Evolutionary conservation across 75 land plant species (phyloP).

Genomic region (Chamaecyparis obtusa): DNA sequence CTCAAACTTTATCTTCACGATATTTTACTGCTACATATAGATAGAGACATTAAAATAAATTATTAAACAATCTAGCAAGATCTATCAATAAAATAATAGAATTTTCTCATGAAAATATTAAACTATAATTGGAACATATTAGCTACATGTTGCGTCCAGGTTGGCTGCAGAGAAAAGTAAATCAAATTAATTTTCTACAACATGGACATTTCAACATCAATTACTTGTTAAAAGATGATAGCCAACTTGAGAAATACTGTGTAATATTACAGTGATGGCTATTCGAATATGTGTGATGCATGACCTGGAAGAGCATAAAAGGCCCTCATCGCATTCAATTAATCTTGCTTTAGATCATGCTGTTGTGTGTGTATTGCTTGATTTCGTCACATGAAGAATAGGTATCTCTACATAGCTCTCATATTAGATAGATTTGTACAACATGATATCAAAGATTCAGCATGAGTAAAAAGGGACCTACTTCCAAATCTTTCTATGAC

Average conservation of each 20-base stretch:
- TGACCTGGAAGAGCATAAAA: neutral
- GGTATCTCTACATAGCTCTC: neutral
- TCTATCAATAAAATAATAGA: too few relatives aligned
- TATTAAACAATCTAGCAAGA: neutral
- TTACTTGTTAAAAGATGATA: neutral
- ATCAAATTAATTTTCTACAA: neutral
- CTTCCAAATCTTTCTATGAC: neutral
- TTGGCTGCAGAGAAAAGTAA: neutral
- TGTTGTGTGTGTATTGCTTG: neutral
- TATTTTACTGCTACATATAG: too few relatives aligned
- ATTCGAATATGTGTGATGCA: neutral
- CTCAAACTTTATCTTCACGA: neutral
- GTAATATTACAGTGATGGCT: neutral
- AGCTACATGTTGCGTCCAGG: neutral
- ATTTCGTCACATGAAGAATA: neutral
- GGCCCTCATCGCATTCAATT: neutral
- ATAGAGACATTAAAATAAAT: too few relatives aligned
- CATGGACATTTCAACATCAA: neutral
- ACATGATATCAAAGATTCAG: neutral
- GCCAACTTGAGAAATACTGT: neutral
- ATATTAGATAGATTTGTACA: neutral
- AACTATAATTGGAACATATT: neutral
- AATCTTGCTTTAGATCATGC: neutral
- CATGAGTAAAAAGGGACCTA: neutral
- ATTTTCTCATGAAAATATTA: too few relatives aligned